These are phyloP conservation scores for Dactylellina sp. DNA, from an alignment of 2,329 filamentous ascomycete genomes.

Conservation along the genomic window DNA sequence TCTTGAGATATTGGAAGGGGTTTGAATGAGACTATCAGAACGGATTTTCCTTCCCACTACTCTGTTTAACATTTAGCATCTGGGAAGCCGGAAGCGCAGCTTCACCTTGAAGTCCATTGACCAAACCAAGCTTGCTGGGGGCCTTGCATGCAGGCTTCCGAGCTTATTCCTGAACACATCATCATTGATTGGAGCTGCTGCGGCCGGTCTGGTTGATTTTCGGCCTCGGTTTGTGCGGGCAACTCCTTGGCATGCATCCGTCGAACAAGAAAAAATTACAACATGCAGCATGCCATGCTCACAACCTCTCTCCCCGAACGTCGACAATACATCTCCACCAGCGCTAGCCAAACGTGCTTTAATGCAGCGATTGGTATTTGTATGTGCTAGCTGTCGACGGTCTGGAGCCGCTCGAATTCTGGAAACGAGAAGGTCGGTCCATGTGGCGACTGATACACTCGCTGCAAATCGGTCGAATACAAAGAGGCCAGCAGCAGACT, in stretches of 20 bases:
- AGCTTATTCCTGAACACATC: slow-evolving; percentile 42
- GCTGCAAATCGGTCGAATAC: slow-evolving; percentile 3
- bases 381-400: slow-evolving; percentile 47
- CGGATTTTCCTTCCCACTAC: neutral
- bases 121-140: neutral
- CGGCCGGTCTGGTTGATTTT: neutral
- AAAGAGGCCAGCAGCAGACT: neutral
- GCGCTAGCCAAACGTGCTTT: slow-evolving; percentile 12
- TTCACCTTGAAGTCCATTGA: too few species aligned
- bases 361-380: slow-evolving; percentile 47
- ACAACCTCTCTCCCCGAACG: neutral
- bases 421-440: slow-evolving; percentile 16
- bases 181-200: slow-evolving; percentile 13
- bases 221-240: slow-evolving; percentile 7
- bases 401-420: slow-evolving; percentile 30
- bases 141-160: slow-evolving; percentile 30
- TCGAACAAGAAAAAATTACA: slow-evolving; percentile 11
- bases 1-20: neutral
- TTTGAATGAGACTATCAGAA: neutral
- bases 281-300: neutral
- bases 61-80: too few species aligned
- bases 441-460: slow-evolving; percentile 14
- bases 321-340: neutral
- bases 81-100: too few species aligned
- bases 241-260: neutral